A percentile compares a stretch with the other conserved stretches of the same genome.
phyloP scores from a whole-genome alignment of 78 protist genomes.

The Emiliania huxleyi region DNA sequence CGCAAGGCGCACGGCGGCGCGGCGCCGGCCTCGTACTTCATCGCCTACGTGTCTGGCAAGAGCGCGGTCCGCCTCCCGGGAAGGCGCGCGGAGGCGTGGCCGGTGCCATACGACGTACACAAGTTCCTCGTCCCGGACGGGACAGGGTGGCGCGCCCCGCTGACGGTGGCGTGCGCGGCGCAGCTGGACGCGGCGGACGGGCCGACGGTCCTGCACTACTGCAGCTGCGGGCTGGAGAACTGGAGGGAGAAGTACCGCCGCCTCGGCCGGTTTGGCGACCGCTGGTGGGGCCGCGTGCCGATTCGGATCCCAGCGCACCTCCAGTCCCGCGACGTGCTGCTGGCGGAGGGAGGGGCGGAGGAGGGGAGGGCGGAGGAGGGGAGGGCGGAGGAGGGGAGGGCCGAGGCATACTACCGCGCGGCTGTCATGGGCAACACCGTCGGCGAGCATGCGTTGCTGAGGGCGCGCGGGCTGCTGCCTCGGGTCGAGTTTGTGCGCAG shows the following conservation, averaged over 20 bases:
- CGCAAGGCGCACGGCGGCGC: too few species aligned
- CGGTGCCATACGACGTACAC: not conserved
- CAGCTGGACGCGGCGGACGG: not conserved
- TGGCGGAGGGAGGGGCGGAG: too few species aligned
- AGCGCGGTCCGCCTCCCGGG: not conserved
- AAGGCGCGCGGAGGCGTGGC: not conserved
- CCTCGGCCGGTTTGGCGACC: not conserved
- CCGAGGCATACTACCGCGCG: not conserved
- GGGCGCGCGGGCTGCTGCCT: not conserved
- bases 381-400: not conserved
- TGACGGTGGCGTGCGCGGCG: not conserved
- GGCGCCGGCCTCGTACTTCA: not conserved
- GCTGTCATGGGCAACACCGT: not conserved
- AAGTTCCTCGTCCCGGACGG: not conserved
- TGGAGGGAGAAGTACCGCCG: not conserved
- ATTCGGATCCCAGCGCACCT: not conserved
- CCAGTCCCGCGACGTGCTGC: not conserved
- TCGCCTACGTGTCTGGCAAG: not conserved
- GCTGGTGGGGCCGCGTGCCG: conserved; percentile 1
- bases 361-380: not conserved
- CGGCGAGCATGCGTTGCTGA: not conserved
- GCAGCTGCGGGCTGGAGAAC: not conserved
- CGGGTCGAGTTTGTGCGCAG: not conserved
- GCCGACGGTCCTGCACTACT: not conserved
- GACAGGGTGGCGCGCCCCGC: too few species aligned